Base-by-base conservation (phyloP, 257 asterid species). In the Solanum clarkiae region DNA sequence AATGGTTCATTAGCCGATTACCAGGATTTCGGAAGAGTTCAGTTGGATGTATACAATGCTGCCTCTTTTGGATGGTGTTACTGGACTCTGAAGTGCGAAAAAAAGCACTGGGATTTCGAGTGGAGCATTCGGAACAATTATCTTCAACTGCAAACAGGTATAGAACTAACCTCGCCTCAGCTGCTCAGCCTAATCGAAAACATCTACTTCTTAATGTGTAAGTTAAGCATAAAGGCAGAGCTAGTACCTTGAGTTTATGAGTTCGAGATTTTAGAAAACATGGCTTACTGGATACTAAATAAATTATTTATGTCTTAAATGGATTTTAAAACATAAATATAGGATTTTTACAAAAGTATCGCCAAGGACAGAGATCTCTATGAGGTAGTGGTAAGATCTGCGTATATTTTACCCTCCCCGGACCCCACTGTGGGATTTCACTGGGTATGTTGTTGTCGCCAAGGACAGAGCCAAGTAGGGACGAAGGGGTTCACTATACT, bases 31-130 rank as follows among this genome's bases (percentile, higher is more conserved):
- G 98, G 97, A 80, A 85, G 85, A 86, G 94, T 96, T 53, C 98
- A 93, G 86, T 79, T 94, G 86, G 95, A 93, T 44, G 92, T 92
- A 16, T 94, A 92, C 71, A 86, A 87, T 75, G 89, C 91, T 14
- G 98, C 98, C 80, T 92, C 97, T 9, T 94, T 94, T 69, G 95
- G 98, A 74, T 94, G 98, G 98, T 80, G 92, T 84, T 93, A 93
- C 72, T 94, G 97, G 98, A 93, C 96, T 0, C 87, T 94, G 26
- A 94, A 93, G 87, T 90, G 92, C 63, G 92, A 92, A 54, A 65
- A 86, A 82, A 83, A 92, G 88, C 98, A 93, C 87, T 94, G 98
- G 98, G 98, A 94, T 92, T 91, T 94, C 42, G 94, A 93, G 85
- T 94, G 98, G 98, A 93, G 93, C 70, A n/a, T 93, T 24, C 90